Evolutionary conservation across 2,329 filamentous ascomycete species (phyloP), one percentile per base, ranked within the genome.

Genomic region (Ilyonectria sp.): DNA sequence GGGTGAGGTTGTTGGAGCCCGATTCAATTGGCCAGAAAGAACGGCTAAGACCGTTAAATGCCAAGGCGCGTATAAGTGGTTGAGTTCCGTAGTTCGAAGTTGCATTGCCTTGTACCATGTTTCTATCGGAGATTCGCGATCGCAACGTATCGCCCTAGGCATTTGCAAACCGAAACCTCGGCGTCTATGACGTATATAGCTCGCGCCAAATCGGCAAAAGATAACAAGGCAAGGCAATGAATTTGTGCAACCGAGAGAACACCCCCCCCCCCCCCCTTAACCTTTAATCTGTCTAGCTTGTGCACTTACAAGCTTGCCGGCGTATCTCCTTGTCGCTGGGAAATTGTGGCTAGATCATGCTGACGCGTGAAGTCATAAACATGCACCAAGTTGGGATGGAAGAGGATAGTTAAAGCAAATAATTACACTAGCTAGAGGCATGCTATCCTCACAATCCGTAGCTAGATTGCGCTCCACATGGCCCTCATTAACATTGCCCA

Each of bases 21-120:
- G 19, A 49, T 66, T 54, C 44, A 57, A 73, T 69, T 71, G 61
- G 64, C 31, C 46, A 47, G 33, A 26, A 26, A 47, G 13, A 8
- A 10, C 6, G 17, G 43, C 26, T 17, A 21, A 50, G 47, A 50
- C 21, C 29, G 33, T 57, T 50, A 9, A 35, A 40, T 53, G 17
- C 15, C 40, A n/a, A n/a, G 40, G 15, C 40, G 40, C 17, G 57
- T 59, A 26, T 60, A 52, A 52, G 46, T 60, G 21, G 31, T 40
- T 44, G 23, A 31, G 23, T 63, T 56, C 60, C 33, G 31, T 31
- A n/a, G 31, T 11, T 35, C 15, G n/a, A 33, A 35, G 11, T 53
- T 53, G 9, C 21, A 31, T 49, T 19, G 29, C 44, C 33, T 63
- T 63, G 52, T 19, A 49, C 50, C n/a, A n/a, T 40, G 17, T 21